These are phyloP conservation scores for Aspergillus pseudoglaucus DNA, from an alignment of 2,329 filamentous ascomycete genomes.

Conservation along the genomic window DNA sequence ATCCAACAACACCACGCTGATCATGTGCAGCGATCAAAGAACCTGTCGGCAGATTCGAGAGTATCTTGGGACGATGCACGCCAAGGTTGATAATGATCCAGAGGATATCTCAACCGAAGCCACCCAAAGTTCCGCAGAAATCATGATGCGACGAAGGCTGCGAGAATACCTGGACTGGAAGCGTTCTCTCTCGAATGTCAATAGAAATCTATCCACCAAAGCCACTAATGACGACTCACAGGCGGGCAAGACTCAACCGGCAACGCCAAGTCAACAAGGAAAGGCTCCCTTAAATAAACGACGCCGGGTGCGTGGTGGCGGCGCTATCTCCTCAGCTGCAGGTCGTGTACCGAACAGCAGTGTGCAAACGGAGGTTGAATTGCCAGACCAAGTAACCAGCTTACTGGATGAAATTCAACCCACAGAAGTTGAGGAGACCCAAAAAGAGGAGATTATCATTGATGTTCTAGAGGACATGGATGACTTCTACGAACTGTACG, in stretches of 20 bases:
- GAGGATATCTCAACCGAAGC: slow-evolving; percentile 49
- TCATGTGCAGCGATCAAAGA: slow-evolving; percentile 88
- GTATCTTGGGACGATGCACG: slow-evolving; percentile 84
- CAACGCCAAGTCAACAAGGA: slow-evolving; percentile 43
- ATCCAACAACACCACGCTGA: slow-evolving; percentile 83
- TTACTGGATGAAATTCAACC: slow-evolving; percentile 77
- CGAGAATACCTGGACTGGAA: slow-evolving; percentile 89
- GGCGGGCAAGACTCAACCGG: slow-evolving; percentile 15
- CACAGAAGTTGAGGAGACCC: slow-evolving; percentile 67
- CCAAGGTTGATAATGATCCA: slow-evolving; percentile 46
- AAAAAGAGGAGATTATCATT: slow-evolving; percentile 61
- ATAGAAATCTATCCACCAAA: slow-evolving; percentile 39
- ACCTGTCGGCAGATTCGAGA: slow-evolving; percentile 85
- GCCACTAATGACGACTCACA: slow-evolving; percentile 17
- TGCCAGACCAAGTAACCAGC: slow-evolving; percentile 71
- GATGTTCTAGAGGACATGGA: slow-evolving; percentile 90
- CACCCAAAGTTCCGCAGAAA: slow-evolving; percentile 62
- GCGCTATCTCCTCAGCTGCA: slow-evolving; percentile 50
- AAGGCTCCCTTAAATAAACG: slow-evolving; percentile 77
- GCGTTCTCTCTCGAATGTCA: slow-evolving; percentile 78
- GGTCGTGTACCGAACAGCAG: slow-evolving; percentile 66
- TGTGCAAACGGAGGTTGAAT: slow-evolving; percentile 68
- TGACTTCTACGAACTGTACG: slow-evolving; percentile 82
- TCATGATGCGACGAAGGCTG: slow-evolving; percentile 85
- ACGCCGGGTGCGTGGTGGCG: slow-evolving; percentile 74